Conservation (phyloP, 768 basidiomycete species). For the Mrakia gelida region DNA sequence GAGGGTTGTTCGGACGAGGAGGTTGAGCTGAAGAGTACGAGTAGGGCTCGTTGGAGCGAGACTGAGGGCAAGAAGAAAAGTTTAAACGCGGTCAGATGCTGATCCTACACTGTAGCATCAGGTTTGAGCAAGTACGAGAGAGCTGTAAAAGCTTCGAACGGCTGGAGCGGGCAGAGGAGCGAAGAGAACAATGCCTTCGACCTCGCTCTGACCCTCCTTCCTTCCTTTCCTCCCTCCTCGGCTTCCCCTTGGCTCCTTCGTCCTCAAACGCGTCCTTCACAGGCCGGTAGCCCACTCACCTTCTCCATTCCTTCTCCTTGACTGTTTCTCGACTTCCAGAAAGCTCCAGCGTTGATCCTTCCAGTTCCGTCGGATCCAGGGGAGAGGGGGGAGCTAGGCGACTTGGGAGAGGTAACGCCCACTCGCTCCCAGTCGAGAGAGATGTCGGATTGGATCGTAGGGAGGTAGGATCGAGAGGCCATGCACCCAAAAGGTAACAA, state of each 20-base stretch:
- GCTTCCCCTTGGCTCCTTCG: background rate
- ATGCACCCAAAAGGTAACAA: background rate
- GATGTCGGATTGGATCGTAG: conserved; percentile 12
- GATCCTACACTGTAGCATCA: background rate
- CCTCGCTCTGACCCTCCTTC: background rate
- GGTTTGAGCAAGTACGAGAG: background rate
- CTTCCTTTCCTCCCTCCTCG: background rate
- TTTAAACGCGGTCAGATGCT: background rate
- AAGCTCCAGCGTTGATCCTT: conserved; percentile 25
- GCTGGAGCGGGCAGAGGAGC: no score
- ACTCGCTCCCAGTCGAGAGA: background rate
- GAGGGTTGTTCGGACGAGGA: conserved; percentile 1
- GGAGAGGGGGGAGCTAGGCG: background rate
- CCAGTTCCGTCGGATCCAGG: background rate
- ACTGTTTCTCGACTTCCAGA: background rate
- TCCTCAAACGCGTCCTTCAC: background rate
- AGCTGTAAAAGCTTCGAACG: background rate
- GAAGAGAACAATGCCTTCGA: background rate
- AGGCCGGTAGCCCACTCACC: background rate
- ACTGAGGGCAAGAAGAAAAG: background rate
- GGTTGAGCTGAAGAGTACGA: conserved; percentile 13
- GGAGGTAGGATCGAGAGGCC: conserved; percentile 4
- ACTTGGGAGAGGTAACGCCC: background rate
- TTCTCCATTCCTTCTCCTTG: background rate
- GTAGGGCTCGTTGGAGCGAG: background rate